phyloP scores from a whole-genome alignment of 768 basidiomycete genomes.

The Mycena leptocephala region DNA sequence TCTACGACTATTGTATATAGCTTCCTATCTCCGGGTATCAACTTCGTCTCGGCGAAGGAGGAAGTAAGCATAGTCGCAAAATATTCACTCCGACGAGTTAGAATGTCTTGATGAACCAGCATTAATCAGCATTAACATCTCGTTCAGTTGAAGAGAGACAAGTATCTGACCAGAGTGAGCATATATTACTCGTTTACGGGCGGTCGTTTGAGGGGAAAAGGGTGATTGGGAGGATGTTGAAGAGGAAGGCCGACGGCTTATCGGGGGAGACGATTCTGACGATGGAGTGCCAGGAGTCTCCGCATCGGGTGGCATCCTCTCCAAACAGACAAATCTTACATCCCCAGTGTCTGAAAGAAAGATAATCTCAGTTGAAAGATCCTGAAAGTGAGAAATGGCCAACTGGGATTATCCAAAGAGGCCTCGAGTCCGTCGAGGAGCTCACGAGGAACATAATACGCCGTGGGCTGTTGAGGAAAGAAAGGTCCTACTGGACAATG shows the following conservation, averaged over 20 bases:
- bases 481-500: slow-evolving; percentile 73
- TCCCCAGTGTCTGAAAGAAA: slow-evolving; percentile 76
- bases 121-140: neutral
- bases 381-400: slow-evolving; percentile 41
- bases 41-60: slow-evolving; percentile 74
- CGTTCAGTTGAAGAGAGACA: neutral
- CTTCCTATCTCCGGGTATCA: slow-evolving; percentile 66
- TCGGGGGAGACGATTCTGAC: slow-evolving; percentile 47
- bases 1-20: slow-evolving; percentile 80
- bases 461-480: slow-evolving; percentile 77
- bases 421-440: slow-evolving; percentile 80
- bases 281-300: slow-evolving; percentile 45
- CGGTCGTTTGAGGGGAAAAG: slow-evolving; percentile 63
- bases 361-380: neutral
- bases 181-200: slow-evolving; percentile 82
- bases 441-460: slow-evolving; percentile 76
- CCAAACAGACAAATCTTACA: slow-evolving; percentile 82
- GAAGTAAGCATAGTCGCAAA: slow-evolving; percentile 84
- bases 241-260: slow-evolving; percentile 56
- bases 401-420: slow-evolving; percentile 81
- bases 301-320: slow-evolving; percentile 56
- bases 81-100: slow-evolving; percentile 83
- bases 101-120: slow-evolving; percentile 58
- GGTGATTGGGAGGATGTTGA: slow-evolving; percentile 61
- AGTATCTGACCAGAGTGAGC: slow-evolving; percentile 72